Conservation (phyloP, 805 yeast species). For the Dipodascopsis uninucleata region DNA sequence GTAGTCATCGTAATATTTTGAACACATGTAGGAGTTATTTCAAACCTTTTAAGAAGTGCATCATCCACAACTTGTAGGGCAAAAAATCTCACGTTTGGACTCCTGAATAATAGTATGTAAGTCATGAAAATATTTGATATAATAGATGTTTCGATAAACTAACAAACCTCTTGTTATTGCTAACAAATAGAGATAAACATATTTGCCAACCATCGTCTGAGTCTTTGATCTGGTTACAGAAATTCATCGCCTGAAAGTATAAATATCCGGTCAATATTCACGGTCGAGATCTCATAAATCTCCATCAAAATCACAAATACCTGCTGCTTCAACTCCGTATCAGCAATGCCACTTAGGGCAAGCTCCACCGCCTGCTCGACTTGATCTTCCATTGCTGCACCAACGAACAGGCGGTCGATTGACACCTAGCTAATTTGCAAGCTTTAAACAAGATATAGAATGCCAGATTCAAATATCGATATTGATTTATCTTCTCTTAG, state of each 20-base stretch:
- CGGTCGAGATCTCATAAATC: neutral
- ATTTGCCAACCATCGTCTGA: conserved; percentile 49
- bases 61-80: conserved; percentile 66
- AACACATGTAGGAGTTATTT: neutral
- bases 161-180: conserved; percentile 33
- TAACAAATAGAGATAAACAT: conserved; percentile 42
- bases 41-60: conserved; percentile 40
- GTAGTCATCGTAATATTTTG: neutral
- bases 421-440: too few species aligned
- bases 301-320: conserved; percentile 30
- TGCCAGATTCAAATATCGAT: too few species aligned
- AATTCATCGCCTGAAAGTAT: conserved; percentile 41
- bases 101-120: conserved; percentile 31
- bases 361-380: conserved; percentile 84
- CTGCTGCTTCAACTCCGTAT: conserved; percentile 57
- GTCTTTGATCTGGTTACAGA: conserved; percentile 42
- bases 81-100: conserved; percentile 61
- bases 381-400: conserved; percentile 47
- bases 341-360: conserved; percentile 69
- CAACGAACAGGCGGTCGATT: conserved; percentile 19
- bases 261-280: neutral
- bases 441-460: too few species aligned
- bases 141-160: neutral
- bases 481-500: too few species aligned
- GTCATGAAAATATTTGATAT: too few species aligned